Base-by-base conservation (phyloP, 805 yeast species). In the Peterozyma toletana region DNA sequence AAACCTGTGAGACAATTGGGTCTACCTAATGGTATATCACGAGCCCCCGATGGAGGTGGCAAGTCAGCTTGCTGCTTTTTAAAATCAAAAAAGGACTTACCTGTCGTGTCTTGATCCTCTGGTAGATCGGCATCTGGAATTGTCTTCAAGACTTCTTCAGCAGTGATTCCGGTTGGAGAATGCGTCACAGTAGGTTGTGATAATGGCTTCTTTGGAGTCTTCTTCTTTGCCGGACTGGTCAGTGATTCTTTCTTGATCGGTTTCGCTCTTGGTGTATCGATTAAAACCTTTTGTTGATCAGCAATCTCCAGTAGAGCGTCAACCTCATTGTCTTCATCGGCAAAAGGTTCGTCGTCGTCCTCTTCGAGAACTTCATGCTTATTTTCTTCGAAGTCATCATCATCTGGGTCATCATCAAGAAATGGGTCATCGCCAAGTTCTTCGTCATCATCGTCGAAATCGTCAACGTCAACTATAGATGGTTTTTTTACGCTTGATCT, bases 1-100 rank as follows among this genome's bases (percentile, higher is more conserved):
- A 93, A 64, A 0, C 99, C 99, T 2, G 83, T 71, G 37, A 93
- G 65, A 64, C 99, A 93, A 58, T 90, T 82, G 3, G 89, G 86
- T 10, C 80, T 75, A 2, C 96, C 96, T 50, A 75, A 83, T 0
- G 97, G 96, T 30, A 89, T 67, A 13, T 77, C 80, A 11, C 62
- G 64, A 14, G 55, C 45, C 9, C 67, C 67, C 13, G 68, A 48
- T 9, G 67, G 56, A 29, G 49, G 53, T 43, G 66, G 64, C 17
- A 56, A 45, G 3, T 56, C 56, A 0, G 61, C 52, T 48, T 71
- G 69, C 46, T 66, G 59, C 3, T 79, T 76, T 50, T 77, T 77
- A 56, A 75, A 72, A 51, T 78, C 85, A 50, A 76, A 72, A 54
- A 68, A 78, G 48, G 75, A 78, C 54, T 77, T 71, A 35, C 72